These are phyloP conservation scores for Ascochyta koolunga DNA, from an alignment of 2,329 filamentous ascomycete genomes.

Conservation along the genomic window DNA sequence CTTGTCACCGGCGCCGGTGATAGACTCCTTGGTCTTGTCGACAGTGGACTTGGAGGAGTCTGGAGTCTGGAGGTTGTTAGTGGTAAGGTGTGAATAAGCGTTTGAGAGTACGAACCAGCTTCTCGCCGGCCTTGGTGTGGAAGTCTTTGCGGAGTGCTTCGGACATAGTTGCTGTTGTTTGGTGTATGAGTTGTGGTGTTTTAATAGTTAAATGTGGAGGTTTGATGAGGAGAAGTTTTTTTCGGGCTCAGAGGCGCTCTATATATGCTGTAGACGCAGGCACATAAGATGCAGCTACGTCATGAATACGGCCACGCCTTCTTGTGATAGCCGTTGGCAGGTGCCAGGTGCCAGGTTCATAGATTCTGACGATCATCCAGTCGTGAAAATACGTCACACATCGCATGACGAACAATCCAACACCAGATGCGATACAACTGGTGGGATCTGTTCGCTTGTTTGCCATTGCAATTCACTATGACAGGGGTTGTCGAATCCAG, in stretches of 20 bases:
- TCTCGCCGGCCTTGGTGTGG: slow-evolving; percentile 61
- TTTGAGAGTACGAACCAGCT: slow-evolving; percentile 25
- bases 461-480: slow-evolving; percentile 2
- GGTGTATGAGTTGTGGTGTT: slow-evolving; percentile 28
- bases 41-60: slow-evolving; percentile 66
- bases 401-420: slow-evolving; percentile 6
- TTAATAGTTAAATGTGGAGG: slow-evolving; percentile 25
- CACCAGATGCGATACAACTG: neutral
- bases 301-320: slow-evolving; percentile 23
- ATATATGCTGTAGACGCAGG: slow-evolving; percentile 28
- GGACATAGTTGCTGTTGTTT: slow-evolving; percentile 59
- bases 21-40: slow-evolving; percentile 62
- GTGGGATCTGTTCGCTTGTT: slow-evolving; percentile 6
- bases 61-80: slow-evolving; percentile 53
- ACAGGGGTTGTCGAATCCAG: slow-evolving; percentile 9
- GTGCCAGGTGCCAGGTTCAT: slow-evolving; percentile 2
- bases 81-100: neutral
- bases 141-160: slow-evolving; percentile 68
- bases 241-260: slow-evolving; percentile 7
- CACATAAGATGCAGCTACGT: slow-evolving; percentile 25
- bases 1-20: slow-evolving; percentile 64
- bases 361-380: neutral
- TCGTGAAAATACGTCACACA: slow-evolving; percentile 9
- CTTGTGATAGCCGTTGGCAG: slow-evolving; percentile 15
- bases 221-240: slow-evolving; percentile 19